Base-by-base conservation (phyloP, 768 basidiomycete species). In the Trametes meyenii region DNA sequence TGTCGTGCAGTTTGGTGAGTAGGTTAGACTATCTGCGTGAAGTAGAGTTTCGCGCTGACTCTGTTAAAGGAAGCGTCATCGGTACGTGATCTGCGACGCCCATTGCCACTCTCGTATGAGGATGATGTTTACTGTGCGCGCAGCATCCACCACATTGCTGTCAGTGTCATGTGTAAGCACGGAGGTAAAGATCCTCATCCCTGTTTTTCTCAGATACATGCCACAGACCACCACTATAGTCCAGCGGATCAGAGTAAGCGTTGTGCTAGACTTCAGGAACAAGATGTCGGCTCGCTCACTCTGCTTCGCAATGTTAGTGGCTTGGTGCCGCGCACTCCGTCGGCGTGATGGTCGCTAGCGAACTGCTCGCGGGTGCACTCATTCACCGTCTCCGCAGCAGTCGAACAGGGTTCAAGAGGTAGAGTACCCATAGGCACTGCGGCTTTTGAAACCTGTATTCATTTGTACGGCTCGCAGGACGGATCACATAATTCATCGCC, bases 311-410 rank as follows among this genome's bases (percentile, higher is more conserved):
- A 10, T 16, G 1, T n/a, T 13, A 62, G 61, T 49, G 24, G 33
- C 50, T 62, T 16, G 23, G 44, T 16, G 39, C 36, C 26, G 57
- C 51, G 23, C 61, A 54, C 17, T 58, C 40, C n/a, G 55, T 44
- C 0, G 17, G 52, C 45, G 61, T 57, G 1, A 23, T 51, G 35
- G 7, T 35, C 0, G 61, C 61, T 1, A 58, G 51, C 26, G 24
- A 14, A 17, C n/a, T 58, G 12, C 50, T 62, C 14, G 51, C 56
- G 1, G 56, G 38, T 1, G 55, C 56, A 2, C 50, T 62, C 13
- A 58, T 54, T 6, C n/a, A 52, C 29, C 24, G 23, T 1, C 39
- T 62, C 10, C n/a, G 57, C 11, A 39, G 49, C n/a, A 43, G 29
- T 1, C 49, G 21, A 5, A 44, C 57, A 13, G 57, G 39, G 2